Base-by-base conservation (phyloP, 805 yeast species). In the Nadsonia fulvescens region DNA sequence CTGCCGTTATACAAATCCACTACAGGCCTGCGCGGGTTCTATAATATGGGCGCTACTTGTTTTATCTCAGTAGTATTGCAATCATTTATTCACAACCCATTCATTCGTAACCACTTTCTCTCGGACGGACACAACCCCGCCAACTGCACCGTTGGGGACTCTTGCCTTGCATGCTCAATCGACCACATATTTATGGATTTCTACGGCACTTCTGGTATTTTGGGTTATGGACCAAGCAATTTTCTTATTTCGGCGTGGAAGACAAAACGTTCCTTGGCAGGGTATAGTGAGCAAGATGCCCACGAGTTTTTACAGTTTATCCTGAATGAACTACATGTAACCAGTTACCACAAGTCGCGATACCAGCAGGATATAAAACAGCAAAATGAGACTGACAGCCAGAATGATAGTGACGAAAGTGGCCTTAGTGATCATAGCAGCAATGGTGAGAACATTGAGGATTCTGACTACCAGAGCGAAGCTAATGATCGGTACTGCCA, bases 201-300 rank as follows among this genome's bases (percentile, higher is more conserved):
- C 37, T 89, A 63, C 51, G 68, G 86, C 0, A 60, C 73, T 2
- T 53, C 61, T 10, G 53, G 60, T 15, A 60, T 64, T 23, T 61
- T 68, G 16, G 82, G 92, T 2, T 73, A 54, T 51, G 95, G 96
- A 0, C 74, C 89, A 35, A 71, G 89, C 2, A 66, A 75, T 26
- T 50, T 89, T 24, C 57, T 89, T 25, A 61, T 67, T n/a, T 78
- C 93, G 8, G 73, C 93, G 1, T 82, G 94, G 86, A 72, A 71
- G 40, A 25, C 32, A 20, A 77, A 79, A 38, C 66, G 76, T 37
- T 65, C 81, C 17, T 62, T 89, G 32, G 93, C 95, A 0, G 99
- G 99, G 2, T 83, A 83, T 38, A 75, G 89, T 18, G 95, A 89
- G 49, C 99, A 89, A 50, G 99, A 89, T 47, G 96, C 98, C 0